Base-by-base conservation (phyloP, 371 early-diverging fungal species). In the Actinomucor elegans region DNA sequence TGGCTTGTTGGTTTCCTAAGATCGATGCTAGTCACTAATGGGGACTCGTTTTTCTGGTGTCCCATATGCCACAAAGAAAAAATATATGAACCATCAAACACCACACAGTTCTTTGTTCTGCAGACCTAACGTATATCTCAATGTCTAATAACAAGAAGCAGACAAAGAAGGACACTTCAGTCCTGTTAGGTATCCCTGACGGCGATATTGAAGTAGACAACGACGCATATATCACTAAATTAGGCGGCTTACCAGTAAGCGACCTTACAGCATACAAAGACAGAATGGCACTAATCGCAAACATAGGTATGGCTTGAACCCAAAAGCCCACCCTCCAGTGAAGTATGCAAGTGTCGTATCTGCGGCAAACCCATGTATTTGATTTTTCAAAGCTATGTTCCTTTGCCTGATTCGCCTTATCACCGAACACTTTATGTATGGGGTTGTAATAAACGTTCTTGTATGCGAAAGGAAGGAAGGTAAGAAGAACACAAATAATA, bases 361-460 rank as follows among this genome's bases (percentile, higher is more conserved):
- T 92, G 92, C 59, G 64, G 59, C 4, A 48, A 69, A 11, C 55
- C 58, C 7, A 85, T 90, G 86, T 79, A 77, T 42, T 61, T 90
- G 26, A 61, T 92, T 6, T 73, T 85, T 10, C 92, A 92, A 64
- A 77, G 83, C 7, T 89, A 88, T 61, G 92, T 79, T 14, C 92
- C 92, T 2, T 61, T 92, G 8, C 77, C 82, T 5, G 77, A 77
- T 18, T 90, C 91, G 11, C 64, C 83, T n/a, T 88, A 80, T 63
- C 89, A 91, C 37, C 75, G 92, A 37, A 83, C 84, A 0, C 57
- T 92, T 8, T 92, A 92, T 61, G 78, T 91, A 6, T 90, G 89
- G 88, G 88, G 75, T 0, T 92, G 92, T 67, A 90, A 87, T 48
- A 76, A 77, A 20, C 78, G 86, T 23, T 53, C 63, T 21, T 92